Base-by-base conservation (phyloP, 805 yeast genomes). In the Suhomyces sp. region DNA sequence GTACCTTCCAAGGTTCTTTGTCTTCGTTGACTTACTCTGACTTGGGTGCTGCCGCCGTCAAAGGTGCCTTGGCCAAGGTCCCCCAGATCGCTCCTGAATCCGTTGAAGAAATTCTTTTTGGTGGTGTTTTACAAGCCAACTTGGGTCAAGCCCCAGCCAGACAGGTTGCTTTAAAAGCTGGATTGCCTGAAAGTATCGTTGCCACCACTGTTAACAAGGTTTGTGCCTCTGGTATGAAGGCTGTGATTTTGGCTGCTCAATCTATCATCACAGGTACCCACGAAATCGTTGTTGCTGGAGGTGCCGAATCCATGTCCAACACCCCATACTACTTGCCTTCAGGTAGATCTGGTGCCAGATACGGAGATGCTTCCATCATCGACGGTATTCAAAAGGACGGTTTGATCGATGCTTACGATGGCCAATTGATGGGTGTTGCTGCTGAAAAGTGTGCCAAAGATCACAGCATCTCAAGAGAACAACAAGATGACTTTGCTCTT, bases 101-200 rank as follows among this genome's bases (percentile, higher is more conserved):
- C 58, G 94, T 89, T 52, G 96, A 92, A 59, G 98, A 93, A 73
- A 85, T 93, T 67, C 81, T 88, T 65, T 91, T 91, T 69, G 99
- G 99, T 65, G 88, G 90, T 65, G 99, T 91, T 48, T 73, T 90
- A 65, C 89, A 88, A 66, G 98, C 97, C 58, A 90, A 90, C 65
- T 86, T 89, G 55, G 98, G 99, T 57, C 99, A 93, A 76, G 91
- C 93, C 54, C 98, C 99, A 44, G 99, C 99, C 35, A 87, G 98
- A 75, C 99, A 93, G 76, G 98, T 93, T 53, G 97, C 97, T 13
- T 66, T 93, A 60, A 87, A 85, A 65, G 87, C 98, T 17, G 98
- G 98, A 13, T 80, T 94, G 50, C 84, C 90, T 48, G 84, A 87
- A 59, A 77, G 83, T 56, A 85, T 90, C 51, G 87, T 90, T 47